Evolutionary conservation across 2,329 filamentous ascomycete genomes (phyloP).

Genomic region (Neurospora crassa): DNA sequence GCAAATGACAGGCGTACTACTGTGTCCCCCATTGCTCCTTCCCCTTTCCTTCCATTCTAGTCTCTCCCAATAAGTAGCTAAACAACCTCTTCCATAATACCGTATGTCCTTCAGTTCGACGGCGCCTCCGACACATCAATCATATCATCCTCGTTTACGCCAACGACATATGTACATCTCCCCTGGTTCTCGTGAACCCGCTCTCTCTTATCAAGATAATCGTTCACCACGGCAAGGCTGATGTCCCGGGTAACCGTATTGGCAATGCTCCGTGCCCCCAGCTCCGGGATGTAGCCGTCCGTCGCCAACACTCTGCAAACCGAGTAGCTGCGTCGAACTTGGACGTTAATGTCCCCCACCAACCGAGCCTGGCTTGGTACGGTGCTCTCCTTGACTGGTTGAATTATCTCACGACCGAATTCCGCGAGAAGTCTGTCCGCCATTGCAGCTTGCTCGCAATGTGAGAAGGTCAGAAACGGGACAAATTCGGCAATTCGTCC

Average conservation of each 20-base stretch:
- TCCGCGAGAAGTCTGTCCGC: slow-evolving; percentile 32
- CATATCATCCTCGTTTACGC: not conserved
- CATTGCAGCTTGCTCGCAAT: slow-evolving; percentile 29
- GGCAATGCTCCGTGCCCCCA: slow-evolving; percentile 26
- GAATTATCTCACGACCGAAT: slow-evolving; percentile 16
- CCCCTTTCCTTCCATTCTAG: no score
- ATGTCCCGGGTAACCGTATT: slow-evolving; percentile 14
- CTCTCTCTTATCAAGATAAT: slow-evolving; percentile 2
- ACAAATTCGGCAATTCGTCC: slow-evolving; percentile 31
- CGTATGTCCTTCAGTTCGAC: no score
- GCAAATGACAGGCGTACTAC: no score
- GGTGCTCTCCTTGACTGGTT: slow-evolving; percentile 20
- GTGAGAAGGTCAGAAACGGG: slow-evolving; percentile 33
- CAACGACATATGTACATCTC: not conserved
- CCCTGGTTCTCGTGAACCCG: not conserved
- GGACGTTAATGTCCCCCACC: slow-evolving; percentile 24
- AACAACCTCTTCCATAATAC: no score
- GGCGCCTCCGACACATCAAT: slow-evolving; percentile 1
- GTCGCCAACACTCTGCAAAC: slow-evolving; percentile 24
- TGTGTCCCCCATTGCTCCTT: no score
- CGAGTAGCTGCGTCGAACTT: slow-evolving; percentile 20
- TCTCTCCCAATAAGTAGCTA: no score
- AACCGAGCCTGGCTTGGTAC: slow-evolving; percentile 21
- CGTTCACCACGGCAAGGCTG: not conserved
- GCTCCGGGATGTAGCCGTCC: slow-evolving; percentile 22